A percentile compares a stretch with the other conserved stretches of the same genome.
These are phyloP conservation scores for Pichia sp. DNA, from an alignment of 1,139 yeast genomes.

Conservation along the genomic window DNA sequence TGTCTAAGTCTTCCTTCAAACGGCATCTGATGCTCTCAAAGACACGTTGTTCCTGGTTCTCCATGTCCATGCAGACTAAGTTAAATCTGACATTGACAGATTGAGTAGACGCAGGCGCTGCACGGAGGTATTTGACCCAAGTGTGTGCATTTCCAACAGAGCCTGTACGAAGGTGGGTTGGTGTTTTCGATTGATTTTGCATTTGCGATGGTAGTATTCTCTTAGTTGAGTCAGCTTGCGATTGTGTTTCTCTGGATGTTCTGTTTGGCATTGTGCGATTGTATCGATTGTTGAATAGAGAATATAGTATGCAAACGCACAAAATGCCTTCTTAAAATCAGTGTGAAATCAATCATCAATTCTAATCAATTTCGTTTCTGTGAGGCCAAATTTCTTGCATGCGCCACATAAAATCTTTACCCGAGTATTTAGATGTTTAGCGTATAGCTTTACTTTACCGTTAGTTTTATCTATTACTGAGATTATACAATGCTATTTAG, in stretches of 20 bases:
- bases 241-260: not conserved
- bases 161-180: not conserved
- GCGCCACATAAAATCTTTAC: not conserved
- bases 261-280: too few species aligned
- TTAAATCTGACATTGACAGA: not conserved
- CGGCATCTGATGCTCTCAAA: conserved; percentile 6
- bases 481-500: not conserved
- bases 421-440: too few species aligned
- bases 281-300: too few species aligned
- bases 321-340: too few species aligned
- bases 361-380: too few species aligned
- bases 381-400: too few species aligned
- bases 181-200: not conserved
- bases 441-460: too few species aligned
- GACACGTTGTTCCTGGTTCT: conserved; percentile 1
- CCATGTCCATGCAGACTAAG: not conserved
- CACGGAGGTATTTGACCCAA: conserved; percentile 4
- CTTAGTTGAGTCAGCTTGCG: not conserved
- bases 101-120: conserved; percentile 1
- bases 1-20: conserved; percentile 5
- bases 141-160: not conserved
- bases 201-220: not conserved
- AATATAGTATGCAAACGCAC: too few species aligned
- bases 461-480: not conserved
- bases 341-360: too few species aligned